Base-by-base conservation (phyloP, 2,329 filamentous ascomycete species). In the Aspergillus amoenus region DNA sequence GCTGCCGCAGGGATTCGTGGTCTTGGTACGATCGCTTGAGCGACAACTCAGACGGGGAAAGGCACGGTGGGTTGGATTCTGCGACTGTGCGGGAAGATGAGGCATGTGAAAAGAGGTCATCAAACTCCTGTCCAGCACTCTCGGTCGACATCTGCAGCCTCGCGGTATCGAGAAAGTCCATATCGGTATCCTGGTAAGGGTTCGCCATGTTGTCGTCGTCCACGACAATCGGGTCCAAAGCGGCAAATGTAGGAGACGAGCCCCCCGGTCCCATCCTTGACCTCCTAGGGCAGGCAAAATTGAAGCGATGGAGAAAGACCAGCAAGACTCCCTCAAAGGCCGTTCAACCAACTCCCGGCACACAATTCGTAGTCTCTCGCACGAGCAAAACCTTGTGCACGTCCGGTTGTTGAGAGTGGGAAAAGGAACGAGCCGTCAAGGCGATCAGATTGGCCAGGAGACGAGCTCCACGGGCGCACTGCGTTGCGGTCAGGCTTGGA, bases 161-260 rank as follows among this genome's bases (percentile, higher is more conserved):
- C 47, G 70, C 65, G 22, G 71, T 68, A 53, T 78, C 71, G 45
- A 79, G 68, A 44, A 78, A 76, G 54, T 76, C 73, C 69, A 78
- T 73, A 56, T 79, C 73, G 50, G 70, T 66, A 56, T 78, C 72
- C 55, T 72, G 70, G 57, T 74, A 76, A 34, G 70, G 60, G 54
- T 70, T 71, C 56, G 74, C 74, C 72, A 78, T 75, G 37, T 78
- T 75, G 64, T 73, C 73, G 64, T 73, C 73, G 62, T 77, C 74
- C 54, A 77, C 64, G 48, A 77, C 74, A 52, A 76, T 70, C 24
- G 75, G 75, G 58, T 77, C 75, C 58, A 76, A 60, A 24, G 67
- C 55, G 61, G 72, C 64, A 59, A 76, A 76, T 42, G 64, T 64
- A 54, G 74, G 72, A 45, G 74, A 76, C 55, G 72, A 73, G 37